Evolutionary conservation across 192 early-diverging fungal species (phyloP).

Genomic region (Linnemannia schmuckeri): DNA sequence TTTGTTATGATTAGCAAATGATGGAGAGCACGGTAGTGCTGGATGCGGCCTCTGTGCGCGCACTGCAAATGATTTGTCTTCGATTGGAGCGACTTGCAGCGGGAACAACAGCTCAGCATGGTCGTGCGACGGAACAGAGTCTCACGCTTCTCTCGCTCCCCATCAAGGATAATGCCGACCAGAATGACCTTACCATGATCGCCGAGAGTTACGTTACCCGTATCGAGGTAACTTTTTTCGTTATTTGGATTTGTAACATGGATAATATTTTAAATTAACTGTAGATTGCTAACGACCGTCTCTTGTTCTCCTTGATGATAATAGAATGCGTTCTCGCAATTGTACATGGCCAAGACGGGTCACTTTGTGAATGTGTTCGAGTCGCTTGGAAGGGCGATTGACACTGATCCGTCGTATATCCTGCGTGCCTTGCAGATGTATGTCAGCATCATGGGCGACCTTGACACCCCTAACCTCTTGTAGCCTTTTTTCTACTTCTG

Average conservation of each 20-base stretch:
- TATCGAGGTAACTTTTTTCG: constrained; percentile 62
- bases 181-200: constrained; percentile 66
- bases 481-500: not conserved
- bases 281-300: not conserved
- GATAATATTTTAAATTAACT: not conserved
- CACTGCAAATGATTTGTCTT: constrained; percentile 66
- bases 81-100: constrained; percentile 71
- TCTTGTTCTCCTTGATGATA: not conserved
- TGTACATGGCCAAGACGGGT: constrained; percentile 69
- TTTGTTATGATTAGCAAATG: constrained; percentile 20
- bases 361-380: constrained; percentile 70
- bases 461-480: constrained; percentile 26
- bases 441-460: constrained; percentile 57
- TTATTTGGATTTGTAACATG: not conserved
- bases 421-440: constrained; percentile 76
- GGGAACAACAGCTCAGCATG: constrained; percentile 40
- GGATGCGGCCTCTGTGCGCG: constrained; percentile 62
- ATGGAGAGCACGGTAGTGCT: constrained; percentile 39
- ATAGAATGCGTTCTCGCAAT: constrained; percentile 73
- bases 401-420: constrained; percentile 71
- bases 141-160: constrained; percentile 47
- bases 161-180: constrained; percentile 61
- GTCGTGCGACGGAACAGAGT: constrained; percentile 51
- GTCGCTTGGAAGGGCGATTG: constrained; percentile 69
- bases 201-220: constrained; percentile 69